Base-by-base conservation (phyloP, 257 asterid genomes). In the Primulina tabacum region DNA sequence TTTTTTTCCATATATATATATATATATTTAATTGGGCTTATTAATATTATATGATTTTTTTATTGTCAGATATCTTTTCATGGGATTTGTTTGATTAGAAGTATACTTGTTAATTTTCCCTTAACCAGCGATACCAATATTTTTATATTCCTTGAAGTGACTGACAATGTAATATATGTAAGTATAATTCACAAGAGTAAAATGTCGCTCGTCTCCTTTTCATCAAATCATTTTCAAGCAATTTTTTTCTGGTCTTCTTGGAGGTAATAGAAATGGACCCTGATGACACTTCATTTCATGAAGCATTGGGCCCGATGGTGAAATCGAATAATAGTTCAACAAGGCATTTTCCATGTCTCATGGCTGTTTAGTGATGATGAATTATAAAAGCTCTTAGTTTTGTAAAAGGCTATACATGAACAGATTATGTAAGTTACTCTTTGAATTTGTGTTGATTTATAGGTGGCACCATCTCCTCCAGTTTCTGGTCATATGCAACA, bases 381-480 rank as follows among this genome's bases (percentile, higher is more conserved):
- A 28, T 28, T 28, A 28, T 62, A 47, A 56, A 62, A 73, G 32
- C 65, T 61, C 55, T 61, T 72, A 67, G 21, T 52, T 73, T 64
- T 64, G 52, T 30, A 73, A 60, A 62, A 64, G 18, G 29, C 60
- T 34, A 72, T 29, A 62, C 35, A 65, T 37, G 34, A 50, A 55
- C 37, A 21, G 38, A 29, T 67, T 57, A 68, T 59, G 73, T 71
- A 62, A 58, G 70, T 77, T 71, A 24, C 66, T 37, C 76, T 65
- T 71, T 78, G 67, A 80, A 47, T 71, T 75, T 64, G 61, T 71
- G 50, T 71, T 73, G 65, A 67, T 84, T n/a, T 82, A 56, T 75
- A 94, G 98, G 86, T 77, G 77, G 87, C 76, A 68, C 89, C 95
- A 38, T 90, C 90, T 72, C 82, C 89, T 75, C 85, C 87, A 56